phyloP scores from a whole-genome alignment of 192 early-diverging fungal species.

The Fimicolochytrium jonesii region DNA sequence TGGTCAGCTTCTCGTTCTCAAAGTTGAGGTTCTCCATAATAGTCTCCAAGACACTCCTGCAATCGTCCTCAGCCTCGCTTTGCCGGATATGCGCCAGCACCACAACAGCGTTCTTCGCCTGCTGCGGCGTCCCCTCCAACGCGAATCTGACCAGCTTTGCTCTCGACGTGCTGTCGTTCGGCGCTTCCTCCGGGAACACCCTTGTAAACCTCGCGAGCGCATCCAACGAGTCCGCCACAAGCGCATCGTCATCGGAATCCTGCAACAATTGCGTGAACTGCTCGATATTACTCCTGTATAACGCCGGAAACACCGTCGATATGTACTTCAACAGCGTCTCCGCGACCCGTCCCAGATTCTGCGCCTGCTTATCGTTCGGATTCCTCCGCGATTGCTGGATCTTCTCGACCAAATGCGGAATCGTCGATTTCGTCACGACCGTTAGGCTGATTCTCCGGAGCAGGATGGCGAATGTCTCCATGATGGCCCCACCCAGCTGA shows the following conservation, averaged over 20 bases:
- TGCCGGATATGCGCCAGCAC: slow-evolving; percentile 62
- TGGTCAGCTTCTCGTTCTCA: slow-evolving; percentile 6
- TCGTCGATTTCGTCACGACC: slow-evolving; percentile 65
- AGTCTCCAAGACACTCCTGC: not conserved
- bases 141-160: slow-evolving; percentile 44
- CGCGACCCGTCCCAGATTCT: slow-evolving; percentile 33
- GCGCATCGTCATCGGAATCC: slow-evolving; percentile 29
- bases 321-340: slow-evolving; percentile 53
- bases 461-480: slow-evolving; percentile 70
- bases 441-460: slow-evolving; percentile 72
- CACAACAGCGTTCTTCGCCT: slow-evolving; percentile 70
- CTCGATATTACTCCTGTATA: slow-evolving; percentile 52
- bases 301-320: slow-evolving; percentile 51
- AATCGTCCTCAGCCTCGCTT: slow-evolving; percentile 21
- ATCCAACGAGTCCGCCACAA: slow-evolving; percentile 42
- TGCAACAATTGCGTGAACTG: slow-evolving; percentile 42
- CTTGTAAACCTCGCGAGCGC: slow-evolving; percentile 73
- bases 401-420: slow-evolving; percentile 56
- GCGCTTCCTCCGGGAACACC: slow-evolving; percentile 51
- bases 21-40: slow-evolving; percentile 11
- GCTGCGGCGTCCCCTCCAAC: slow-evolving; percentile 49
- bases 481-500: slow-evolving; percentile 46
- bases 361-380: slow-evolving; percentile 20
- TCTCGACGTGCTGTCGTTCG: slow-evolving; percentile 33
- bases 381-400: slow-evolving; percentile 3